A percentile compares a stretch with the other conserved stretches of the same genome.
phyloP scores from a whole-genome alignment of 768 basidiomycete species.

The Mycena leptocephala region DNA sequence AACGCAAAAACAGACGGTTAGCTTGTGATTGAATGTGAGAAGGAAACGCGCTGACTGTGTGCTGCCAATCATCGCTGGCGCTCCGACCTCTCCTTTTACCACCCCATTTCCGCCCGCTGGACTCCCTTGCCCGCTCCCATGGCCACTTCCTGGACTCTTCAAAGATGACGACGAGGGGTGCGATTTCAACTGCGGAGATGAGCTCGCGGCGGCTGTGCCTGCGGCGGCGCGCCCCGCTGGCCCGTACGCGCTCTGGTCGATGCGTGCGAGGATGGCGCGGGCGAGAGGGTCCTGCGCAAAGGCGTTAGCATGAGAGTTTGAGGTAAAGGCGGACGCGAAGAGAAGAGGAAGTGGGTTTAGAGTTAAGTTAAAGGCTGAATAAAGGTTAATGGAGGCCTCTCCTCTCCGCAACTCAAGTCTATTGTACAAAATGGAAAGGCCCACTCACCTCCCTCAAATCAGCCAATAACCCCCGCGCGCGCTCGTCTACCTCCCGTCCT shows the following conservation, averaged over 20 bases:
- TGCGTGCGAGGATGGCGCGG: conserved; percentile 84
- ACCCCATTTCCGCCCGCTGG: background rate
- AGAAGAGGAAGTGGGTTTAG: no score
- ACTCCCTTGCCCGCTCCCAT: background rate
- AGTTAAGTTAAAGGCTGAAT: no score
- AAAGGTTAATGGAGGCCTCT: no score
- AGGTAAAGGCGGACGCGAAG: no score
- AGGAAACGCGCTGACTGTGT: background rate
- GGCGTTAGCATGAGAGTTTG: no score
- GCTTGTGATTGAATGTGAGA: conserved; percentile 2
- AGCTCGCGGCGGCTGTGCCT: background rate
- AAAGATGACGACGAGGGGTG: no score
- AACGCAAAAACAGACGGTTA: conserved; percentile 10
- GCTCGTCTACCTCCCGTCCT: background rate
- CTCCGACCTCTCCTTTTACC: background rate
- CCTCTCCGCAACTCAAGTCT: no score
- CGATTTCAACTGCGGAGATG: no score
- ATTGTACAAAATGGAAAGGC: no score
- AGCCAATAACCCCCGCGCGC: conserved; percentile 17
- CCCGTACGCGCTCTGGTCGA: conserved; percentile 88
- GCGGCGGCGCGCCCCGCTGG: conserved; percentile 73
- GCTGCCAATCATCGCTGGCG: conserved; percentile 36
- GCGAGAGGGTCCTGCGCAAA: conserved; percentile 76
- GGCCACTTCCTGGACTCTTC: background rate
- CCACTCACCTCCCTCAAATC: no score